Evolutionary conservation across 1,284 basidiomycete genomes (phyloP).

Genomic region (Heterobasidion parviporum): DNA sequence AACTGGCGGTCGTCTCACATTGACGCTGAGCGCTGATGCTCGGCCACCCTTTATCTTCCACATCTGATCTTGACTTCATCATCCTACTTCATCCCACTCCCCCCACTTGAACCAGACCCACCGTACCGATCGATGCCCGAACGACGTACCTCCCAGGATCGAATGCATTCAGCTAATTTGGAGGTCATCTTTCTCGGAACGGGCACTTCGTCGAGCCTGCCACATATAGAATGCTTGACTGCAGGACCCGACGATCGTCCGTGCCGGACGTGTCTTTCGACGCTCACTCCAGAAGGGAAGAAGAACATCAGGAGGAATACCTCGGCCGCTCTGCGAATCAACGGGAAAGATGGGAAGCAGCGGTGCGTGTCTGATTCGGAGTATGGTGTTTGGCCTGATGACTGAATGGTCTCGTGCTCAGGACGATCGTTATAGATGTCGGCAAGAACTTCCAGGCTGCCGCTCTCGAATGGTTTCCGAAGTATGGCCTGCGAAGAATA

Average conservation of each 20-base stretch:
- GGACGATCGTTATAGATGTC: constrained; percentile 71
- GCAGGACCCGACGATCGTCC: constrained; percentile 36
- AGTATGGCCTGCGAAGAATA: constrained; percentile 62
- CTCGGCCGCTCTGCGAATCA: constrained; percentile 51
- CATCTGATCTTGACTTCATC: not conserved
- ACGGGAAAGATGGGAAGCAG: constrained; percentile 37
- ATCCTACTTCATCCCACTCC: not conserved
- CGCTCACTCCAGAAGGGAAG: constrained; percentile 54
- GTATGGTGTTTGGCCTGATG: not conserved
- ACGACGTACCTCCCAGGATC: not conserved
- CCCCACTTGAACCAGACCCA: too few relatives aligned
- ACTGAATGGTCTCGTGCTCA: constrained; percentile 16
- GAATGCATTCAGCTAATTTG: constrained; percentile 12
- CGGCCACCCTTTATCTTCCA: not conserved
- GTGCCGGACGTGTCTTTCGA: constrained; percentile 64
- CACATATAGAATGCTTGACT: constrained; percentile 59
- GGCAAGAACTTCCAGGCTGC: constrained; percentile 76
- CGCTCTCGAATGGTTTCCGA: constrained; percentile 76
- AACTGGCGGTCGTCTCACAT: not conserved
- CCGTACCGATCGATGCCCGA: too few relatives aligned
- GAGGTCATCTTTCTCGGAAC: constrained; percentile 72
- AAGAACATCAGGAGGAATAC: constrained; percentile 76
- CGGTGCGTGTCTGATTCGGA: constrained; percentile 33
- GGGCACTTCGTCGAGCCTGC: constrained; percentile 65
- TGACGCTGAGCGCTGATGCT: not conserved